Evolutionary conservation across 2,329 filamentous ascomycete genomes (phyloP).

Genomic region (Celoporthe dispersa): DNA sequence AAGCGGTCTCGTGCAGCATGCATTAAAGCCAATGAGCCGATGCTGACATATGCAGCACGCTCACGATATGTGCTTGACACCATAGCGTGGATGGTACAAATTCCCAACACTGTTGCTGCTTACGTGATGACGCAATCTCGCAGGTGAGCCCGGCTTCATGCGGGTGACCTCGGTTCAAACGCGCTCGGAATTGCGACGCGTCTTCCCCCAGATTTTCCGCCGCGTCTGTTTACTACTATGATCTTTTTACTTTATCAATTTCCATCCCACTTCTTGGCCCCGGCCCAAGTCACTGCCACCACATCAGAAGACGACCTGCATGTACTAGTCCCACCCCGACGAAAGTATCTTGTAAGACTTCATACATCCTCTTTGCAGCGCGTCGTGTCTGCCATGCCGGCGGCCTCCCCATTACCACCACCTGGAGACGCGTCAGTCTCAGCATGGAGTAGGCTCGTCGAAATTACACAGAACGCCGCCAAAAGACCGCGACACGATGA

Average conservation of each 20-base stretch:
- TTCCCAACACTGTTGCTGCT: neutral
- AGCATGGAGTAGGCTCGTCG: constrained; percentile 28
- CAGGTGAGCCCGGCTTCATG: constrained; percentile 1
- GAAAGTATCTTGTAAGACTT: neutral
- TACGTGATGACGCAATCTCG: constrained; percentile 9
- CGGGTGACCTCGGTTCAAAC: neutral
- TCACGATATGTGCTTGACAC: neutral
- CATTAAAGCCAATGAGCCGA: neutral
- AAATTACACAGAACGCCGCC: constrained; percentile 23
- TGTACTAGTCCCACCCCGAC: neutral
- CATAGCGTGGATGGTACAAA: too few species aligned
- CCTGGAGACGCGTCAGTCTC: constrained; percentile 3
- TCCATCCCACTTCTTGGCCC: neutral
- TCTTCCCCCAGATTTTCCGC: constrained; percentile 17
- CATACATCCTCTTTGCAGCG: neutral
- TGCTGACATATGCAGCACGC: neutral
- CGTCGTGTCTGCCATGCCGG: constrained; percentile 5
- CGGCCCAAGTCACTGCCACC: neutral
- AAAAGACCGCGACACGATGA: constrained; percentile 11
- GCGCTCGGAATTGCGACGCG: constrained; percentile 26
- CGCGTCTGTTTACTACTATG: neutral
- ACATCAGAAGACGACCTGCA: neutral
- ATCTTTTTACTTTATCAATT: too few species aligned
- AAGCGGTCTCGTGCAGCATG: neutral
- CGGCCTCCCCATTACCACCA: neutral